These are phyloP conservation scores for Aspergillus carlsbadensis DNA, from an alignment of 495 filamentous ascomycete species.

Conservation along the genomic window DNA sequence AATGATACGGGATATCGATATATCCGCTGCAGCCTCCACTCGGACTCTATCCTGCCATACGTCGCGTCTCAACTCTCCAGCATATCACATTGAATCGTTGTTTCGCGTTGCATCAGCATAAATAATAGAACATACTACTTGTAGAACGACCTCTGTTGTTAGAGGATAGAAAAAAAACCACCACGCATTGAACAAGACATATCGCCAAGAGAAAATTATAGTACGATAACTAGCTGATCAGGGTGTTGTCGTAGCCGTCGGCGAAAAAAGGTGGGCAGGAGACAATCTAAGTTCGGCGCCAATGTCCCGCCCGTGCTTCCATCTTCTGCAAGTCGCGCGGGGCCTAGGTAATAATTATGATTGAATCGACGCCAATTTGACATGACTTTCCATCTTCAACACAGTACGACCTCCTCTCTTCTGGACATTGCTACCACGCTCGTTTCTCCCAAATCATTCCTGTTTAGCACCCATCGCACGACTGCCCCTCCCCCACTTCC, in stretches of 20 bases:
- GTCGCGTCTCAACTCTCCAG: slow-evolving; percentile 33
- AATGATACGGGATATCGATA: slow-evolving; percentile 15
- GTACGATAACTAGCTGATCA: background rate
- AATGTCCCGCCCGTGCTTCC: slow-evolving; percentile 1
- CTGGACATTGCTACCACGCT: slow-evolving; percentile 34
- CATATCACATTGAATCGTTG: slow-evolving; percentile 9
- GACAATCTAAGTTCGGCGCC: background rate
- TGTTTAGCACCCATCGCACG: slow-evolving; percentile 24
- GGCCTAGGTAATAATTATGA: slow-evolving; percentile 12
- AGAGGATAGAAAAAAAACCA: background rate
- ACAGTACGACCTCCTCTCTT: slow-evolving; percentile 19
- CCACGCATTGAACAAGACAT: background rate
- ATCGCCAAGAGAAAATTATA: background rate
- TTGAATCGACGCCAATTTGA: slow-evolving; percentile 11
- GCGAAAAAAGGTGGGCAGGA: background rate
- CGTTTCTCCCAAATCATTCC: slow-evolving; percentile 42
- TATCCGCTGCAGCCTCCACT: slow-evolving; percentile 41
- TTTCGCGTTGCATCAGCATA: background rate
- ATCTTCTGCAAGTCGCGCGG: slow-evolving; percentile 10
- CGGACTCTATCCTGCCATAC: slow-evolving; percentile 36
- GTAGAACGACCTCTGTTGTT: background rate
- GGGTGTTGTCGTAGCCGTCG: background rate
- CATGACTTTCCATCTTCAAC: slow-evolving; percentile 22
- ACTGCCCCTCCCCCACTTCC: slow-evolving; percentile 10
- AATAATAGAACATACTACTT: background rate